Percentiles rank a stretch among this genome's conserved stretches.
Evolutionary conservation across 2,329 filamentous ascomycete species (phyloP).

Genomic region (Dactylellina parvicollis): DNA sequence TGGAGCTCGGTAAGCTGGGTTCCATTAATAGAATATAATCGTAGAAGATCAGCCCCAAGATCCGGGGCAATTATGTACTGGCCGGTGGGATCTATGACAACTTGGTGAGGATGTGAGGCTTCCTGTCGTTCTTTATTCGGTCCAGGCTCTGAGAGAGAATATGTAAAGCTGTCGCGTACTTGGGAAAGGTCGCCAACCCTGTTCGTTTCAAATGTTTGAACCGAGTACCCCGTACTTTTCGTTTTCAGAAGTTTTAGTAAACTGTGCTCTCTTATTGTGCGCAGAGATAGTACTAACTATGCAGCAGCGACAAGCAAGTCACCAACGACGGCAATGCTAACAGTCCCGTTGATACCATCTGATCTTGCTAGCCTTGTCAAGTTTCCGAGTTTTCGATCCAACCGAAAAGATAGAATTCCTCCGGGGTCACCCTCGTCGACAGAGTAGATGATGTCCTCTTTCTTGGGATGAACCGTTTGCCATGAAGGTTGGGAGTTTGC

Average conservation of each 20-base stretch:
- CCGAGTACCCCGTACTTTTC: conserved; percentile 23
- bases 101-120: conserved; percentile 71
- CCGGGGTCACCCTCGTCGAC: conserved; percentile 41
- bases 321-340: conserved; percentile 36
- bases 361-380: conserved; percentile 30
- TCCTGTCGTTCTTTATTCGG: conserved; percentile 64
- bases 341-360: conserved; percentile 46
- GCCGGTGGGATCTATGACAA: conserved; percentile 72
- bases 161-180: conserved; percentile 46
- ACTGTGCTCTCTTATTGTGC: not conserved
- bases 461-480: conserved; percentile 33
- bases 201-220: conserved; percentile 40
- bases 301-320: conserved; percentile 24
- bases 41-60: conserved; percentile 72
- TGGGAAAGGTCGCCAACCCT: conserved; percentile 24
- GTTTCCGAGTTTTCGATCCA: conserved; percentile 11
- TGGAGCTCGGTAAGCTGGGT: conserved; percentile 59
- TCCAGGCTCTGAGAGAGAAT: conserved; percentile 46
- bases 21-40: conserved; percentile 66
- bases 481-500: conserved; percentile 34
- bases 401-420: conserved; percentile 28
- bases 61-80: conserved; percentile 73
- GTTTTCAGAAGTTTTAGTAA: not conserved
- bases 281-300: conserved; percentile 24
- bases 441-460: conserved; percentile 31